Evolutionary conservation across 805 yeast species (phyloP).

Genomic region (Cyberlindnera americana): DNA sequence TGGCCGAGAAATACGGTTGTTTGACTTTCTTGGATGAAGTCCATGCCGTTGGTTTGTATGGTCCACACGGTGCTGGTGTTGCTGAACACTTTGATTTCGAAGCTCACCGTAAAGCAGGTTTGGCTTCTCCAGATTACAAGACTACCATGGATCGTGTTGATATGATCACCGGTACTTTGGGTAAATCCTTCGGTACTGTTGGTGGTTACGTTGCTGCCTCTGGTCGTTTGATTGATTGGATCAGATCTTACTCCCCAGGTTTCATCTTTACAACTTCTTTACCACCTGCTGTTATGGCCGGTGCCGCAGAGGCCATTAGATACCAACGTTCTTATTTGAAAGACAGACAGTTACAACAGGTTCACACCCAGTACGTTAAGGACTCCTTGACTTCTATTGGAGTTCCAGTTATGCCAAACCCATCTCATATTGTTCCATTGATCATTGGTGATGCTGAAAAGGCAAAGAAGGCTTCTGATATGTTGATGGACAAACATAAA

Average conservation of each 20-base stretch:
- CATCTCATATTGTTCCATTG: slow-evolving; percentile 95
- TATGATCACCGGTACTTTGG: slow-evolving; percentile 95
- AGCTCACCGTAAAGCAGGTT: slow-evolving; percentile 67
- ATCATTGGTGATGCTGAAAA: slow-evolving; percentile 91
- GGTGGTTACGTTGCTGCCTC: slow-evolving; percentile 98
- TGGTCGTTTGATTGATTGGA: slow-evolving; percentile 82
- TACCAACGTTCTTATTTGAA: slow-evolving; percentile 73
- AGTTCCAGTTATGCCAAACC: slow-evolving; percentile 95
- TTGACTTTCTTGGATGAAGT: slow-evolving; percentile 96
- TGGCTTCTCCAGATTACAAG: slow-evolving; percentile 45
- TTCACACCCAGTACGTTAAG: slow-evolving; percentile 82
- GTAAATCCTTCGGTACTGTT: slow-evolving; percentile 94
- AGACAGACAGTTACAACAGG: slow-evolving; percentile 82
- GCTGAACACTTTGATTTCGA: slow-evolving; percentile 95
- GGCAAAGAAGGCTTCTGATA: slow-evolving; percentile 89
- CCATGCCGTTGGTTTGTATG: slow-evolving; percentile 98
- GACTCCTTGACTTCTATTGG: slow-evolving; percentile 62
- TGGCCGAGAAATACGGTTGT: slow-evolving; percentile 98
- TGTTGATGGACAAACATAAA: slow-evolving; percentile 74
- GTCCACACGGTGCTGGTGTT: slow-evolving; percentile 99
- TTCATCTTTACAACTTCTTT: slow-evolving; percentile 94
- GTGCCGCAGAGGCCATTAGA: slow-evolving; percentile 83
- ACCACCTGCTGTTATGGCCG: slow-evolving; percentile 98
- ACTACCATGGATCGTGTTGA: slow-evolving; percentile 88
- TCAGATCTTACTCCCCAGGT: slow-evolving; percentile 95